Base-by-base conservation (phyloP, 495 filamentous ascomycete genomes). In the Neurospora sp. region DNA sequence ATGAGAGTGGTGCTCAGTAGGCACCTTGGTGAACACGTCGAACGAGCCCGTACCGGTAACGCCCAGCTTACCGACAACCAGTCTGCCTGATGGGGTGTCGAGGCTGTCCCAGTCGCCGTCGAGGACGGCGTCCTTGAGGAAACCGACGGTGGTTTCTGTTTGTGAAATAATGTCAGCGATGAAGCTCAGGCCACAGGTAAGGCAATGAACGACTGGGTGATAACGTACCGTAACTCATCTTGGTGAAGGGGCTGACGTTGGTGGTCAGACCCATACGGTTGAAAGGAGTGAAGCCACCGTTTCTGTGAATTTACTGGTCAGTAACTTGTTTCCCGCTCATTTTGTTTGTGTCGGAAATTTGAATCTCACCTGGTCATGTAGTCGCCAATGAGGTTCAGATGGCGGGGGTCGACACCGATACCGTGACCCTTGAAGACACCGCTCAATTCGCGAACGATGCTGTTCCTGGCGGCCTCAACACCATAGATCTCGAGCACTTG, bases 381-480 rank as follows among this genome's bases (percentile, higher is more conserved):
- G 83, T 99, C 96, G 70, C 92, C 95, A 76, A 99, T 97, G 73
- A 99, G 87, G 83, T 95, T 97, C 76, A 99, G 83, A 83, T 99
- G 96, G 72, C 96, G 89, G 71, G 91, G 88, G 79, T 99, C 94
- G 73, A 99, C 96, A 72, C 86, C 89, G 84, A 99, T 99, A 79
- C 92, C 92, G 89, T 99, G 94, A 82, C 90, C 89, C 72, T 87
- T 85, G 88, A 99, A 99, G 72, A 98, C 94, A 73, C 86, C 87
- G 69, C 89, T 88, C 81, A 98, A 90, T 84, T 99, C 96, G 45
- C 87, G 87, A 70, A 98, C 90, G 76, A 99, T 97, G 71, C 89
- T 91, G 70, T 87, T 88, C 5, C 96, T 92, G 61, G 91, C 92
- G 9, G 96, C 96, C 83, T 99, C 96, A 22, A 99, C 93, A 76